phyloP scores from a whole-genome alignment of 805 yeast genomes.

The Komagataella mondaviorum region DNA sequence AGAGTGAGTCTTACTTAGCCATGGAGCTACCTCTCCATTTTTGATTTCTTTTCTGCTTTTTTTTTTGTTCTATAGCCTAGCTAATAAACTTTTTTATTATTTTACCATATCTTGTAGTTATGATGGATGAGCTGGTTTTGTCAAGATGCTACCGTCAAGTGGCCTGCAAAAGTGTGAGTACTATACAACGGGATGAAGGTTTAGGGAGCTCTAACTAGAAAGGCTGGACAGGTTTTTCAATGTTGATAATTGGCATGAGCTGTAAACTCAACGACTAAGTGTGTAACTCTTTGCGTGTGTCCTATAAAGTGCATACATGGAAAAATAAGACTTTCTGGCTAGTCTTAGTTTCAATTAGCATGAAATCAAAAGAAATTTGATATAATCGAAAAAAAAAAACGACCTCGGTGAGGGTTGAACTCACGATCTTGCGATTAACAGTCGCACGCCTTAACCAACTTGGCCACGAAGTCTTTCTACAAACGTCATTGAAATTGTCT shows the following conservation, averaged over 20 bases:
- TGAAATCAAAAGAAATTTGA: too few relatives aligned
- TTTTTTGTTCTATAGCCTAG: background rate
- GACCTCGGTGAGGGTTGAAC: conserved; percentile 50
- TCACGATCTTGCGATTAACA: conserved; percentile 53
- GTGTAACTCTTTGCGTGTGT: too few relatives aligned
- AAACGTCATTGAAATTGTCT: too few relatives aligned
- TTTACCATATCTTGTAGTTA: background rate
- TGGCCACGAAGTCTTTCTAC: conserved; percentile 34
- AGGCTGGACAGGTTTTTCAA: too few relatives aligned
- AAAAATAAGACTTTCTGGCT: background rate
- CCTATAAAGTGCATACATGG: background rate
- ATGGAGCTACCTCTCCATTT: background rate
- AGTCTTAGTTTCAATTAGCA: background rate
- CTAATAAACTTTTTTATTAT: background rate
- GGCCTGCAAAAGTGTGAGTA: too few relatives aligned
- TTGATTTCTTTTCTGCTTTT: background rate
- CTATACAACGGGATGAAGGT: too few relatives aligned
- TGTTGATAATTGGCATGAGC: too few relatives aligned
- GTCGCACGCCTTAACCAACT: conserved; percentile 51
- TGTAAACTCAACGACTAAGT: too few relatives aligned
- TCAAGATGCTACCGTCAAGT: too few relatives aligned
- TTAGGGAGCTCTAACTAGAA: too few relatives aligned
- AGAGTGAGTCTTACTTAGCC: background rate
- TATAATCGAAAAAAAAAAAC: conserved; percentile 7
- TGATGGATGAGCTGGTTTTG: too few relatives aligned